Percentiles rank a stretch among this genome's conserved stretches.
phyloP scores from a whole-genome alignment of 2,329 filamentous ascomycete species.

The Talaromyces albobiverticillius region DNA sequence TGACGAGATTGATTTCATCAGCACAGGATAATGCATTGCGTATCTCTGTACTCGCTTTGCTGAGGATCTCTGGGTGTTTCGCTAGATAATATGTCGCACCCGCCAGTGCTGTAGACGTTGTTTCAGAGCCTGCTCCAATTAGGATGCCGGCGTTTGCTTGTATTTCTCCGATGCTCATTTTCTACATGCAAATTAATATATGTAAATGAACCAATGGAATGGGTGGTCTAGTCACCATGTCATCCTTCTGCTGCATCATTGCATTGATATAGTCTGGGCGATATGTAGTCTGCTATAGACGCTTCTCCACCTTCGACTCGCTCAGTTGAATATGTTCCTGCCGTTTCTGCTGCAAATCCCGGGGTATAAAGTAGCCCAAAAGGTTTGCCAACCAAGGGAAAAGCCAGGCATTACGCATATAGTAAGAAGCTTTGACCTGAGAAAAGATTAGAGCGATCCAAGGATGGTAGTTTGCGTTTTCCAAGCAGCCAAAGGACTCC shows the following conservation, averaged over 20 bases:
- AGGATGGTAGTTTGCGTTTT: neutral
- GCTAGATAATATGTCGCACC: slow-evolving; percentile 32
- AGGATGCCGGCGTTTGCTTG: slow-evolving; percentile 25
- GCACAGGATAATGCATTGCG: slow-evolving; percentile 21
- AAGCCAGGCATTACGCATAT: too few relatives aligned
- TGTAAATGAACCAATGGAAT: too few relatives aligned
- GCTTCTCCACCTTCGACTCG: too few relatives aligned
- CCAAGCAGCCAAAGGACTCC: slow-evolving; percentile 30
- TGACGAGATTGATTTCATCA: slow-evolving; percentile 28
- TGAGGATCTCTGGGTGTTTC: slow-evolving; percentile 18
- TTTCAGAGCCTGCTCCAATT: slow-evolving; percentile 37
- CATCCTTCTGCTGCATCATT: too few relatives aligned
- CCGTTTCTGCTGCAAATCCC: too few relatives aligned
- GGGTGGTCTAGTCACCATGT: too few relatives aligned
- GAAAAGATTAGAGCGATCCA: slow-evolving; percentile 7
- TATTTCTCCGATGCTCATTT: slow-evolving; percentile 19
- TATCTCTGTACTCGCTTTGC: slow-evolving; percentile 22
- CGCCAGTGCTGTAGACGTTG: slow-evolving; percentile 39
- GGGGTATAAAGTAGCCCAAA: too few relatives aligned
- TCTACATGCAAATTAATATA: too few relatives aligned
- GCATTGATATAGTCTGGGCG: slow-evolving; percentile 13
- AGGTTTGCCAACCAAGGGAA: too few relatives aligned
- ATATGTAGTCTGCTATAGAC: neutral
- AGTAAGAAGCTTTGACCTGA: too few relatives aligned
- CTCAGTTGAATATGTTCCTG: slow-evolving; percentile 1